phyloP scores from a whole-genome alignment of 352 stramenopile genomes.

The Pythium biforme region DNA sequence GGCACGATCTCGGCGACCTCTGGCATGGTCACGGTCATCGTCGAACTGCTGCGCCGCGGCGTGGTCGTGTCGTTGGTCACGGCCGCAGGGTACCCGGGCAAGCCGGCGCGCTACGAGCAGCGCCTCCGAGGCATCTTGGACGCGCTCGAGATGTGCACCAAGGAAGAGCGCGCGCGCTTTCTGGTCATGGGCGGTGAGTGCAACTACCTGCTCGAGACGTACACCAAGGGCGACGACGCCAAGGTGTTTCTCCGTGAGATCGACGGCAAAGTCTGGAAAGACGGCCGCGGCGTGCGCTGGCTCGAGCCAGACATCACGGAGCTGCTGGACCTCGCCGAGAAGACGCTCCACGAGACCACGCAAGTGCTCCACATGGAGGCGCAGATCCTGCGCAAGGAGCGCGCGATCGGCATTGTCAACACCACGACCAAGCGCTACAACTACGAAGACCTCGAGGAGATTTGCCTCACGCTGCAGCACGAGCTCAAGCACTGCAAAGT shows the following conservation, averaged over 20 bases:
- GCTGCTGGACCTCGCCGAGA: constrained; percentile 85
- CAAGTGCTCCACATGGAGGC: constrained; percentile 82
- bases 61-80: constrained; percentile 83
- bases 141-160: constrained; percentile 45
- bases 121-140: constrained; percentile 76
- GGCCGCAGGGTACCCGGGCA: constrained; percentile 73
- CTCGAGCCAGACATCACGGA: constrained; percentile 65
- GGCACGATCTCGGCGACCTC: constrained; percentile 65
- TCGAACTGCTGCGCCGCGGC: constrained; percentile 62
- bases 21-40: constrained; percentile 70
- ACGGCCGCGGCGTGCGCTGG: constrained; percentile 87
- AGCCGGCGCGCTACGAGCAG: constrained; percentile 66
- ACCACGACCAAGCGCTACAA: constrained; percentile 71
- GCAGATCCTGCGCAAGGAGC: constrained; percentile 91
- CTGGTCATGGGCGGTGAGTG: constrained; percentile 96
- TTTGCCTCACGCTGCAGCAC: constrained; percentile 90
- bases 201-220: constrained; percentile 92
- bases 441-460: constrained; percentile 94
- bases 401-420: constrained; percentile 92
- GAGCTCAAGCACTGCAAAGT: constrained; percentile 75
- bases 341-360: constrained; percentile 70
- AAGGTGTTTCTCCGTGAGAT: constrained; percentile 68
- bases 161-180: constrained; percentile 67
- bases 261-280: constrained; percentile 67
- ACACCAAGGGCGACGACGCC: constrained; percentile 40